Evolutionary conservation across 352 stramenopile species (phyloP).

Genomic region (Pythium aristosporum): DNA sequence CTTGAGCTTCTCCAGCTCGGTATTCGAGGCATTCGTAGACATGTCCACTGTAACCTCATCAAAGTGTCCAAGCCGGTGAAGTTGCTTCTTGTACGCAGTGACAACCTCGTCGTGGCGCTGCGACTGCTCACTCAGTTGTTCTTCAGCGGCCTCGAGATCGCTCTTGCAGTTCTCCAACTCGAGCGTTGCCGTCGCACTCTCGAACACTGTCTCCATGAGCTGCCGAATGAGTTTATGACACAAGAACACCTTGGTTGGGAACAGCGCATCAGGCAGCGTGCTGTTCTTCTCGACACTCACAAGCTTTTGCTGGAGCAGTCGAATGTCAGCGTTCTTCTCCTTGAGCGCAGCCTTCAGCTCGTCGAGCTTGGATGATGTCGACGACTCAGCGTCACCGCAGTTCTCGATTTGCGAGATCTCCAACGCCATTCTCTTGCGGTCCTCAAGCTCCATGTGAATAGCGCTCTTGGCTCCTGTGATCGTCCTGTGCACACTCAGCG

Average conservation of each 20-base stretch:
- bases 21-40: slow-evolving; percentile 5
- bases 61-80: slow-evolving; percentile 24
- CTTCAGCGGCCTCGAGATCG: slow-evolving; percentile 33
- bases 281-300: slow-evolving; percentile 50
- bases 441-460: slow-evolving; percentile 49
- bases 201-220: slow-evolving; percentile 44
- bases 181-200: slow-evolving; percentile 34
- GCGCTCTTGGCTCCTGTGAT: slow-evolving; percentile 49
- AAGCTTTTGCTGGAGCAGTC: slow-evolving; percentile 62
- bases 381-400: background rate
- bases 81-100: slow-evolving; percentile 28
- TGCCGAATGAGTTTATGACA: slow-evolving; percentile 60
- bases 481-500: slow-evolving; percentile 44
- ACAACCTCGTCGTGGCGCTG: slow-evolving; percentile 29
- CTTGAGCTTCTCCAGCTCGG: slow-evolving; percentile 23
- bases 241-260: slow-evolving; percentile 34
- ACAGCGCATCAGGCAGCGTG: slow-evolving; percentile 36
- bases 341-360: slow-evolving; percentile 38
- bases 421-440: slow-evolving; percentile 49
- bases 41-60: slow-evolving; percentile 3
- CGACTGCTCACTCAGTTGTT: slow-evolving; percentile 32
- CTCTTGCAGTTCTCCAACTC: slow-evolving; percentile 39
- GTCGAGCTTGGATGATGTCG: slow-evolving; percentile 20
- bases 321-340: slow-evolving; percentile 58
- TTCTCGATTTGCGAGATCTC: slow-evolving; percentile 35